Conservation (phyloP, 176 grass and related monocot genomes). For the Thalia dealbata region DNA sequence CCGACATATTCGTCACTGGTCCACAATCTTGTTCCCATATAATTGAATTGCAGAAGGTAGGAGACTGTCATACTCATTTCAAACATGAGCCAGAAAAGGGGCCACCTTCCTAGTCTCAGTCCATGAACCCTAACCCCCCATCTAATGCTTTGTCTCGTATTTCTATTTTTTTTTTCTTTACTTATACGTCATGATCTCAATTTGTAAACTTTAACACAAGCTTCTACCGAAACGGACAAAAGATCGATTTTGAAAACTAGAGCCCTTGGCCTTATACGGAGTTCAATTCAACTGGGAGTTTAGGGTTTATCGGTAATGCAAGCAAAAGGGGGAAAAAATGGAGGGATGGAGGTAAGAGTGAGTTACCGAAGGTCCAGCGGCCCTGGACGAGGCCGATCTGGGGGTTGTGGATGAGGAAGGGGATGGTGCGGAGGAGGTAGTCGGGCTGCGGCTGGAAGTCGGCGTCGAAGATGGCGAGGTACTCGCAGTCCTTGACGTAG, state of each 20-base stretch:
- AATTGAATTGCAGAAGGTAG: not conserved
- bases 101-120: too few species aligned
- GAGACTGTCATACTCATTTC: not conserved
- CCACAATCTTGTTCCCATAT: not conserved
- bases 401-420: constrained; percentile 80
- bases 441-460: constrained; percentile 88
- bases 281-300: too few species aligned
- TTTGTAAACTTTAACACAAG: too few species aligned
- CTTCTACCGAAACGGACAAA: too few species aligned
- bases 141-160: too few species aligned
- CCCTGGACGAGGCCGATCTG: constrained; percentile 72
- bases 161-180: too few species aligned
- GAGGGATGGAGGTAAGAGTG: not conserved
- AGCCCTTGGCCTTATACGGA: too few species aligned
- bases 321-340: not conserved
- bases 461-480: constrained; percentile 79
- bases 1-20: not conserved
- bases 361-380: constrained; percentile 63
- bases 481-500: constrained; percentile 64
- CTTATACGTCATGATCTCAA: too few species aligned
- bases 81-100: not conserved
- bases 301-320: too few species aligned
- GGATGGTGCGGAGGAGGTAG: constrained; percentile 55
- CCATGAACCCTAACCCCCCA: too few species aligned
- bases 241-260: too few species aligned